A percentile compares a stretch with the other conserved stretches of the same genome.
These are phyloP conservation scores for Dissophora ornata DNA, from an alignment of 192 early-diverging fungal species.

Conservation along the genomic window DNA sequence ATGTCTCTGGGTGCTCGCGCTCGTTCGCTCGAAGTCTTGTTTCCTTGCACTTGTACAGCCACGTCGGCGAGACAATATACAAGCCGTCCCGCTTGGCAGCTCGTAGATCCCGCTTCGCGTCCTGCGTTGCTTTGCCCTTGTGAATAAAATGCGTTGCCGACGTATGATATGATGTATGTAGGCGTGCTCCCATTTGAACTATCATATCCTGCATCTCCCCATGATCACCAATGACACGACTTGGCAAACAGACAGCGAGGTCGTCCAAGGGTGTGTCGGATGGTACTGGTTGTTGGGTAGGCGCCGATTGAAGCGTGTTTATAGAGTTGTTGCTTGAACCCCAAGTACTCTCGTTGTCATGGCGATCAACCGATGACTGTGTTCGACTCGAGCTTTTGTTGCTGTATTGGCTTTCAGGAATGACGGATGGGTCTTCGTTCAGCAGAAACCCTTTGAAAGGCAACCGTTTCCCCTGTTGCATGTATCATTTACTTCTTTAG, in stretches of 20 bases:
- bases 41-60: conserved; percentile 32
- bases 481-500: too few relatives aligned
- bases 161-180: conserved; percentile 10
- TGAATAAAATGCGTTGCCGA: conserved; percentile 31
- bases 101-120: conserved; percentile 15
- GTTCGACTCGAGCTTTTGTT: neutral
- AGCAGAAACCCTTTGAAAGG: conserved; percentile 16
- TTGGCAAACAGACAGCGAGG: conserved; percentile 18
- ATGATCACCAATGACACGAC: conserved; percentile 21
- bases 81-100: conserved; percentile 9
- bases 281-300: conserved; percentile 9
- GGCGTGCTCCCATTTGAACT: conserved; percentile 15
- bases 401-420: neutral
- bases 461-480: conserved; percentile 8
- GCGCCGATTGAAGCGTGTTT: neutral
- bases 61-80: conserved; percentile 15
- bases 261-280: conserved; percentile 19
- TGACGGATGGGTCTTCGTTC: neutral
- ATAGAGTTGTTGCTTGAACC: neutral
- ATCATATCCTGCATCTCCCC: conserved; percentile 28
- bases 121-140: conserved; percentile 22
- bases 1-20: conserved; percentile 29
- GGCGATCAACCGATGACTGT: neutral
- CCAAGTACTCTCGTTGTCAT: neutral
- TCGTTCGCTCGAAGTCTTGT: conserved; percentile 26